These are phyloP conservation scores for Stephanodiscus minutulus DNA, from an alignment of 108 stramenopile species.

Conservation along the genomic window DNA sequence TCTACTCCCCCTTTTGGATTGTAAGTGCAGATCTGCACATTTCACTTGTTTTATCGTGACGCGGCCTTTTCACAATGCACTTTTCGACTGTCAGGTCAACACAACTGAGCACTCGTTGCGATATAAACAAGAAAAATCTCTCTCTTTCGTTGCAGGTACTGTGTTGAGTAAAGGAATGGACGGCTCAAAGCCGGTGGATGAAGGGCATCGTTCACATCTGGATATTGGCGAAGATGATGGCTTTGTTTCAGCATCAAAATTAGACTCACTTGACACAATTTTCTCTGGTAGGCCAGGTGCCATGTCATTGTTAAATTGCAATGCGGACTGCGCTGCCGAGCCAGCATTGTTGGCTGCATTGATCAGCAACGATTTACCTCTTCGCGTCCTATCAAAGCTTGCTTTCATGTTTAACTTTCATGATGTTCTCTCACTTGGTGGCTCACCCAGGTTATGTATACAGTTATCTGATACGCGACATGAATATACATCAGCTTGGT, in stretches of 20 bases:
- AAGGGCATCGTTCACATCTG: constrained; percentile 48
- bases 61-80: not conserved
- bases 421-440: constrained; percentile 67
- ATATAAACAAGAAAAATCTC: constrained; percentile 84
- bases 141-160: constrained; percentile 70
- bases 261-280: constrained; percentile 53
- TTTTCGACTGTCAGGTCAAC: constrained; percentile 61
- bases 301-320: constrained; percentile 43
- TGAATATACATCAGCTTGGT: constrained; percentile 81
- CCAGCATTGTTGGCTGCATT: constrained; percentile 53
- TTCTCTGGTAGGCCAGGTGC: constrained; percentile 83
- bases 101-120: constrained; percentile 88
- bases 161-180: constrained; percentile 54
- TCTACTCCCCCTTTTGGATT: constrained; percentile 94
- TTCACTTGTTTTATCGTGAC: not conserved
- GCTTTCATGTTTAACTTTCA: constrained; percentile 97
- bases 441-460: constrained; percentile 73
- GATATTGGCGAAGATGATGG: constrained; percentile 5
- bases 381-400: constrained; percentile 65
- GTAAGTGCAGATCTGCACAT: not conserved
- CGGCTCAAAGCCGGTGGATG: constrained; percentile 64
- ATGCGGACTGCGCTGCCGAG: constrained; percentile 26
- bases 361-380: constrained; percentile 70
- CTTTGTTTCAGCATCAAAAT: constrained; percentile 22
- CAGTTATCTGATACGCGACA: constrained; percentile 69